These are phyloP conservation scores for Cryomyces minteri DNA, from an alignment of 495 filamentous ascomycete genomes.

Conservation along the genomic window DNA sequence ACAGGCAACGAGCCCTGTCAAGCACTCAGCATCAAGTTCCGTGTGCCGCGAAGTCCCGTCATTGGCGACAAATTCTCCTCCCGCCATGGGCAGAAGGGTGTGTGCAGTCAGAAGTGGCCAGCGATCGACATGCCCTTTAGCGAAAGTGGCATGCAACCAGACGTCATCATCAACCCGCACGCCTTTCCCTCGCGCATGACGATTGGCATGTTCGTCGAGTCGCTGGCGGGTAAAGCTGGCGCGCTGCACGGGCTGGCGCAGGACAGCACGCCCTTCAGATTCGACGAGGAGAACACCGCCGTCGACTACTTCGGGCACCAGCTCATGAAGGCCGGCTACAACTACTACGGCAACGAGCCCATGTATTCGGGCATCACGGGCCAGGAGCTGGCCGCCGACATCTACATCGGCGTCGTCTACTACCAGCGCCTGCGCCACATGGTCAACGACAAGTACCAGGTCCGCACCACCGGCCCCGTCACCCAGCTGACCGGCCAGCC, in stretches of 20 bases:
- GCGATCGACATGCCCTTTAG: constrained; percentile 91
- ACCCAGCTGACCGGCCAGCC: constrained; percentile 82
- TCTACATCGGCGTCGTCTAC: constrained; percentile 91
- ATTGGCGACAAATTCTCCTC: constrained; percentile 99
- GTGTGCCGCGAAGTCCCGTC: constrained; percentile 73
- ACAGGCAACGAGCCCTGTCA: constrained; percentile 66
- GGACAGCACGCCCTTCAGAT: constrained; percentile 86
- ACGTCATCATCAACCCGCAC: constrained; percentile 98
- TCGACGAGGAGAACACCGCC: constrained; percentile 81
- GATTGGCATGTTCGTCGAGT: constrained; percentile 98
- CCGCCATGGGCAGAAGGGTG: constrained; percentile 94
- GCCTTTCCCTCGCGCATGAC: constrained; percentile 99
- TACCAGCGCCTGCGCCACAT: constrained; percentile 97
- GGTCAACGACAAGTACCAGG: constrained; percentile 99
- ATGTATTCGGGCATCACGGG: constrained; percentile 96
- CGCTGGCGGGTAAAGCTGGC: constrained; percentile 84
- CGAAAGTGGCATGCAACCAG: constrained; percentile 89
- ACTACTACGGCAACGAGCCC: constrained; percentile 95
- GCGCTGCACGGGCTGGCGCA: constrained; percentile 87
- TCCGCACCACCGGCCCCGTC: constrained; percentile 85
- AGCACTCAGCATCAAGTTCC: constrained; percentile 76
- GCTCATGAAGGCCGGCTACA: constrained; percentile 84
- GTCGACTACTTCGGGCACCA: constrained; percentile 93
- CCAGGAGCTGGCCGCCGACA: constrained; percentile 82
- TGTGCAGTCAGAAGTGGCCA: constrained; percentile 94